phyloP scores from a whole-genome alignment of 73 alveolate species.

The Tetrahymena thermophila region DNA sequence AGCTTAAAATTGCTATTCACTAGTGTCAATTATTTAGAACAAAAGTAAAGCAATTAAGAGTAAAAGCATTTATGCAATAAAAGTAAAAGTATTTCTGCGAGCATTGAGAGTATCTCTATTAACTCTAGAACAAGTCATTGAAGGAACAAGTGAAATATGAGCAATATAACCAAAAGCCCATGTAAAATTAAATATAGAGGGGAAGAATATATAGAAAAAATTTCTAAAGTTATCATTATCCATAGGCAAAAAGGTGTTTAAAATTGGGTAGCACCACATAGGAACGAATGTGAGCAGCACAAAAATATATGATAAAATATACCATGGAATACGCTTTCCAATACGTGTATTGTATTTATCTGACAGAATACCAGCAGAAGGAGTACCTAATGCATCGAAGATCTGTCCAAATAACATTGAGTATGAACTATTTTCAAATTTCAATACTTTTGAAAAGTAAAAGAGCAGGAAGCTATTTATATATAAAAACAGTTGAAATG shows the following conservation, averaged over 20 bases:
- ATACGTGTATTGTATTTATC: conserved; percentile 62
- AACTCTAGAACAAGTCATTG: conserved; percentile 43
- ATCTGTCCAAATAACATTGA: conserved; percentile 73
- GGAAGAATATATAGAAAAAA: conserved; percentile 13
- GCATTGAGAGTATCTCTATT: conserved; percentile 46
- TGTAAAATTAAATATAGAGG: conserved; percentile 44
- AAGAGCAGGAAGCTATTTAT: conserved; percentile 12
- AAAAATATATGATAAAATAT: conserved; percentile 45
- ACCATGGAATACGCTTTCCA: conserved; percentile 83
- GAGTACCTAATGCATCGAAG: conserved; percentile 78
- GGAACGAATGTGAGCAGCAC: conserved; percentile 41
- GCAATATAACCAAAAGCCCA: conserved; percentile 53
- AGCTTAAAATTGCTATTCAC: conserved; percentile 21
- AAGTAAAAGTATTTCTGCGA: conserved; percentile 42
- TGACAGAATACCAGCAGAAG: conserved; percentile 58
- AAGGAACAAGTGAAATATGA: conserved; percentile 55
- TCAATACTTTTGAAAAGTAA: conserved; percentile 15
- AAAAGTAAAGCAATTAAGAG: conserved; percentile 40
- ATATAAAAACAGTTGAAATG: neutral
- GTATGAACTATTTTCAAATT: conserved; percentile 31
- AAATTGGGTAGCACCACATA: conserved; percentile 24
- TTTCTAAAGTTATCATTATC: neutral
- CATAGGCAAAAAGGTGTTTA: neutral
- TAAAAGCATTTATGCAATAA: conserved; percentile 41
- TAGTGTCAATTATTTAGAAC: conserved; percentile 9